These are phyloP conservation scores for Kuraishia floccosa DNA, from an alignment of 805 yeast genomes.

Conservation along the genomic window DNA sequence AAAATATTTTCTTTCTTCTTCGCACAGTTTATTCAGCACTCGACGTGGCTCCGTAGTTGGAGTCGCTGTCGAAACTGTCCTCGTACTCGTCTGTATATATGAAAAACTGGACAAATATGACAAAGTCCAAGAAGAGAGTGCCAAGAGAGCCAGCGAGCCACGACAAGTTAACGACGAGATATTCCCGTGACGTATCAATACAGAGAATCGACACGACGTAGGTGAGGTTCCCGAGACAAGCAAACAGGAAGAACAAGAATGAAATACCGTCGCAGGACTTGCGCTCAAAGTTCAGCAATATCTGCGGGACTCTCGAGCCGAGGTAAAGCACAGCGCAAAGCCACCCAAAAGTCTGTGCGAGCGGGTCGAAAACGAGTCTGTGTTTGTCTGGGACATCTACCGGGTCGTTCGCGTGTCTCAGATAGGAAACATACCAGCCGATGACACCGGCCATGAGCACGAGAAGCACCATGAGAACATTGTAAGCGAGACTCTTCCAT, in stretches of 20 bases:
- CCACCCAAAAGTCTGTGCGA: constrained; percentile 87
- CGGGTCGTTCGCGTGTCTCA: constrained; percentile 27
- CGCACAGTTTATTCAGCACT: no score
- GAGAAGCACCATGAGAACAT: constrained; percentile 42
- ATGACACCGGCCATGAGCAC: constrained; percentile 71
- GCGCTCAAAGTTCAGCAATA: constrained; percentile 70
- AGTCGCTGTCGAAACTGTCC: no score
- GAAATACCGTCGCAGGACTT: constrained; percentile 94
- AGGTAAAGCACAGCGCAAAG: constrained; percentile 62
- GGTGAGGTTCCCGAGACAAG: constrained; percentile 87
- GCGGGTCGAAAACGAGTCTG: constrained; percentile 46
- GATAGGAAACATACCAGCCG: constrained; percentile 76
- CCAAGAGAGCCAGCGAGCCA: constrained; percentile 93
- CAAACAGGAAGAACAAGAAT: constrained; percentile 86
- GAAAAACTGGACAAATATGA: constrained; percentile 81
- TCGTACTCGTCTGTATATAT: constrained; percentile 59
- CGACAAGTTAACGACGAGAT: constrained; percentile 71
- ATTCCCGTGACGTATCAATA: constrained; percentile 58
- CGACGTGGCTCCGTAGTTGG: no score
- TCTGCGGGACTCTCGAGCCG: constrained; percentile 91
- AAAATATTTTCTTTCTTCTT: no score
- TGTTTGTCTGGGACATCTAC: constrained; percentile 19
- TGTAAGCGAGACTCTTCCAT: constrained; percentile 12
- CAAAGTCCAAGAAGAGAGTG: constrained; percentile 71
- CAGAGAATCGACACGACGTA: constrained; percentile 80